Conservation (phyloP, 306 rosid genomes). For the Castanea sativa region DNA sequence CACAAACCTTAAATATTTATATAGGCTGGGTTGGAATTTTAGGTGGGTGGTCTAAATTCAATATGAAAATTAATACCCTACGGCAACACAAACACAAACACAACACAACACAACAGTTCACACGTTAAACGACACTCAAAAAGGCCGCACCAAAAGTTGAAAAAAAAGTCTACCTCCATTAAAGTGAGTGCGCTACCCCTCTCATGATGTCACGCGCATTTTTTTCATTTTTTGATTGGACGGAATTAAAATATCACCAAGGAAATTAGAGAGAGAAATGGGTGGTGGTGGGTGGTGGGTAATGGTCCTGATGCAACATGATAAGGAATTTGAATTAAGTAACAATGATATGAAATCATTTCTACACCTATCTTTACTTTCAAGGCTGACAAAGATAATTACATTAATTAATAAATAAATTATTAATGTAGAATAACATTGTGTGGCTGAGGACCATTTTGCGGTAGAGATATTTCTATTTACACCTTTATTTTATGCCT, state of each 20-base stretch:
- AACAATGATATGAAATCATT: background rate
- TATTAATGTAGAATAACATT: background rate
- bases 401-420: background rate
- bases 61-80: background rate
- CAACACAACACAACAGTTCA: too few species aligned
- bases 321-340: background rate
- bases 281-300: constrained; percentile 1
- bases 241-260: background rate
- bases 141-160: background rate
- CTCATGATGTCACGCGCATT: background rate
- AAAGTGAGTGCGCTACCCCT: constrained; percentile 10
- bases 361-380: constrained; percentile 16
- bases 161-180: background rate
- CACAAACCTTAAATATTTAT: background rate
- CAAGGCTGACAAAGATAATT: constrained; percentile 15
- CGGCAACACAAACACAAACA: too few species aligned
- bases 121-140: background rate
- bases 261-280: background rate
- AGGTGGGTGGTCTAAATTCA: background rate
- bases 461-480: constrained; percentile 44
- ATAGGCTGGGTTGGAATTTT: background rate
- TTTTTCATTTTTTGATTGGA: background rate
- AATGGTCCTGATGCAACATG: background rate
- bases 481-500: background rate
- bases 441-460: constrained; percentile 33